phyloP scores from a whole-genome alignment of 202 grass and related monocot species.

The Digitaria exilis region DNA sequence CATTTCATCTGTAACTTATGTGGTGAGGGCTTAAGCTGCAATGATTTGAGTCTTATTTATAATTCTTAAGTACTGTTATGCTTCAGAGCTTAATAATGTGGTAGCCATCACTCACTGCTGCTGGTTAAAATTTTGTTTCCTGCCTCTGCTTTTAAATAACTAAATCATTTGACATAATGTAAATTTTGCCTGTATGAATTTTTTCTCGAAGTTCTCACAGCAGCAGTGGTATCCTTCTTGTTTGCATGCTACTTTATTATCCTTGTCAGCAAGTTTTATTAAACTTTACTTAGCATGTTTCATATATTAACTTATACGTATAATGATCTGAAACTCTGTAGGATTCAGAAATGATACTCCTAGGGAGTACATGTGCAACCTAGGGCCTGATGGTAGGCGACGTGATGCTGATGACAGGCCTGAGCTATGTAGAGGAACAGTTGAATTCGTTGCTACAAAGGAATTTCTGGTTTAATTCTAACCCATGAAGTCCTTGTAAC shows the following conservation, averaged over 20 bases:
- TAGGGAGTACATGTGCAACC: conserved; percentile 93
- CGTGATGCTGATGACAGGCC: conserved; percentile 98
- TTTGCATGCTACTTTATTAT: conserved; percentile 17
- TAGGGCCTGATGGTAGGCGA: conserved; percentile 90
- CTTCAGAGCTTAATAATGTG: not conserved
- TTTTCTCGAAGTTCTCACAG: conserved; percentile 5
- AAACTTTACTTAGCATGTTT: not conserved
- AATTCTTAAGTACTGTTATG: conserved; percentile 6
- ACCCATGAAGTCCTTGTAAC: conserved; percentile 23
- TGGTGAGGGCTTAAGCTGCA: conserved; percentile 50
- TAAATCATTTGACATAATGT: conserved; percentile 9
- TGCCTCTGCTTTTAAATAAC: not conserved
- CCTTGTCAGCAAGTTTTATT: not conserved
- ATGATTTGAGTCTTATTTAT: not conserved
- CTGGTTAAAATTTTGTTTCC: not conserved
- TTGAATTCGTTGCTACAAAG: conserved; percentile 96
- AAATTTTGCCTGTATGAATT: conserved; percentile 1
- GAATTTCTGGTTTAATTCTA: conserved; percentile 85
- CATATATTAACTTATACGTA: not conserved
- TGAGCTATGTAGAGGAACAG: conserved; percentile 93
- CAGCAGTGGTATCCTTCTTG: not conserved
- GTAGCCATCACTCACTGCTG: not conserved
- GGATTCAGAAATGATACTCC: conserved; percentile 96
- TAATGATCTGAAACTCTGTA: conserved; percentile 28
- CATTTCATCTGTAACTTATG: conserved; percentile 88